Base-by-base conservation (phyloP, 768 basidiomycete species). In the Hygrophorus russula region DNA sequence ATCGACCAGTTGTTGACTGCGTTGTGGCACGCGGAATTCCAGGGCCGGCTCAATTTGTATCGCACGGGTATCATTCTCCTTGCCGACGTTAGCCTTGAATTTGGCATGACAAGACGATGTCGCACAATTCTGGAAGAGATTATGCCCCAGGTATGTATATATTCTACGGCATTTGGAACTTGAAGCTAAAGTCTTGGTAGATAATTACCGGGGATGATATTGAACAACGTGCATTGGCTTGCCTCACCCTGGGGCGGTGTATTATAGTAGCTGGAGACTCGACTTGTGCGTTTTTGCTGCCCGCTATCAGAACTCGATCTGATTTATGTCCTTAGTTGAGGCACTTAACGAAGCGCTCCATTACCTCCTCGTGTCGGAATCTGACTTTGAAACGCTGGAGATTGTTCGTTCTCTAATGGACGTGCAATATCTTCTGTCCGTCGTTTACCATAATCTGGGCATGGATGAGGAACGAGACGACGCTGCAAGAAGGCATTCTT, bases 1-100 rank as follows among this genome's bases (percentile, higher is more conserved):
- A 69, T 87, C 13, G 78, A 86, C 20, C 73, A 75, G 33, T 64
- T 91, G 18, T 62, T 92, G 19, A 76, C 70, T 45, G 74, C 81
- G 1, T 57, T 90, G 30, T 90, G 87, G 84, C 70, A 82, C 46
- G 76, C 87, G 0, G 86, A 91, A 58, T 86, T 85, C 55, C 73
- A 85, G 42, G 74, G 77, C 42, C 74, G 80, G 44, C 73, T 78
- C 53, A 68, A 70, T 12, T 57, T 78, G 17, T 85, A 90, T 53
- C 70, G 88, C 44, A 74, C 76, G 3, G 80, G 75, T 0, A 69
- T 83, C 27, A 69, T 83, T 46, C 56, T 89, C 27, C 70, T 91
- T 14, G 88, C 89, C 1, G 89, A 92, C 52, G 61, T 86, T 47
- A 76, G 78, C 6, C 61, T 90, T 14, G 84, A 89, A 52, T 82